These are phyloP conservation scores for Filobasidium wieringae DNA, from an alignment of 768 basidiomycete species.

Conservation along the genomic window DNA sequence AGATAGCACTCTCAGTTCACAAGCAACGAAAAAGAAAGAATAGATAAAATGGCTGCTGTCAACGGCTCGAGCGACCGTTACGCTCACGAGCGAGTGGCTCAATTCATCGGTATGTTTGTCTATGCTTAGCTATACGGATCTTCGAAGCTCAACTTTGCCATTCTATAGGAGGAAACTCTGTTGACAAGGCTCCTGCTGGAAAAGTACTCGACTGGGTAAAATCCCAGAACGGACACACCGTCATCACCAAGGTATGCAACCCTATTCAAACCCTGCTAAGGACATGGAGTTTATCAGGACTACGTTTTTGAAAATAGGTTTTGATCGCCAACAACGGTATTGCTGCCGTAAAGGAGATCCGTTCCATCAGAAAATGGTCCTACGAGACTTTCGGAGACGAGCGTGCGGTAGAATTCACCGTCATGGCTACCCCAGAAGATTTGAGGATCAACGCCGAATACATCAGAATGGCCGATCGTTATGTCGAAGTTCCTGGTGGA, in stretches of 20 bases:
- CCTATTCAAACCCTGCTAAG: background rate
- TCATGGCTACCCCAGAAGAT: constrained; percentile 99
- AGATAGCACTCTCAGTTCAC: background rate
- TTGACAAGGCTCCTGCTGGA: constrained; percentile 69
- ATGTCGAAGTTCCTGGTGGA: constrained; percentile 96
- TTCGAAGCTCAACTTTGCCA: background rate
- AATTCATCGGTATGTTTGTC: constrained; percentile 50
- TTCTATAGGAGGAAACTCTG: constrained; percentile 69
- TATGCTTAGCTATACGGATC: background rate
- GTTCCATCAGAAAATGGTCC: constrained; percentile 98
- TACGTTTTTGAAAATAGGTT: constrained; percentile 47
- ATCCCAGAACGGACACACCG: constrained; percentile 84
- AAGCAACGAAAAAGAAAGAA: too few species aligned
- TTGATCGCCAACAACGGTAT: constrained; percentile 99
- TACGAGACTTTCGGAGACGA: constrained; percentile 98
- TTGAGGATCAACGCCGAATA: constrained; percentile 93
- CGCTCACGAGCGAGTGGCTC: constrained; percentile 53
- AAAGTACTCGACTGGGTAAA: constrained; percentile 84
- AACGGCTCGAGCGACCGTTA: constrained; percentile 14
- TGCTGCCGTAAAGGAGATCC: constrained; percentile 97
- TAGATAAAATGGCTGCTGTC: background rate
- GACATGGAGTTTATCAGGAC: background rate
- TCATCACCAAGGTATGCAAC: constrained; percentile 80
- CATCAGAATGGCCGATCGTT: constrained; percentile 98
- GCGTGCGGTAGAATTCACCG: constrained; percentile 92